A percentile compares a stretch with the other conserved stretches of the same genome.
Conservation (phyloP, 2,329 filamentous ascomycete species). For the Fusarium ambrosium region DNA sequence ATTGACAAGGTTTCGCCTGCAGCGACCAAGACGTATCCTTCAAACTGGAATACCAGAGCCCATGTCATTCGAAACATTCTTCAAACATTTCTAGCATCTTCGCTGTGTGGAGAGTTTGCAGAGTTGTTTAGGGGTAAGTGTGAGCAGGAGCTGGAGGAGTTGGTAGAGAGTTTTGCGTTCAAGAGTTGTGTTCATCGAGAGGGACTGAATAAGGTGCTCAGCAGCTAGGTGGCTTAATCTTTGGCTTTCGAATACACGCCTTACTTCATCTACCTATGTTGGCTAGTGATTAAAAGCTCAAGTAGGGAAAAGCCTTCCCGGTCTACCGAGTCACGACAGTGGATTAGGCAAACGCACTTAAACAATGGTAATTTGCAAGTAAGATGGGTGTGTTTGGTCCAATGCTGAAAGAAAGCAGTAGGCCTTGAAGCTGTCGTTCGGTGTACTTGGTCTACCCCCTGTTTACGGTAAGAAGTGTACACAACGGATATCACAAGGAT, state of each 20-base stretch:
- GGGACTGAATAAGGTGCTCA: background rate
- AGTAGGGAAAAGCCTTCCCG: background rate
- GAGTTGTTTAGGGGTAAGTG: background rate
- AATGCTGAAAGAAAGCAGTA: too few species aligned
- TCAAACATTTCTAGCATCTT: background rate
- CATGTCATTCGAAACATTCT: background rate
- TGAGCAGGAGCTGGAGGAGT: background rate
- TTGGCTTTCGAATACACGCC: background rate
- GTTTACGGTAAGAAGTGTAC: too few species aligned
- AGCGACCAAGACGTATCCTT: background rate
- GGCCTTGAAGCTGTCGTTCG: too few species aligned
- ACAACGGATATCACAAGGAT: too few species aligned
- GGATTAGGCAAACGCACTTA: too few species aligned
- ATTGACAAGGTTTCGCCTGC: background rate
- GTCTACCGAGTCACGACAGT: background rate
- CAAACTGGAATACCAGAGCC: background rate
- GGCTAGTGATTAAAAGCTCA: background rate
- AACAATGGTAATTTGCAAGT: too few species aligned
- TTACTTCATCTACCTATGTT: background rate
- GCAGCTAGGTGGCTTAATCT: background rate
- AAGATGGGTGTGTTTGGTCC: too few species aligned
- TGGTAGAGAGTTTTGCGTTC: background rate
- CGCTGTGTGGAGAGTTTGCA: background rate
- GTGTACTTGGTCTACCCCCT: too few species aligned
- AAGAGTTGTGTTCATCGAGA: background rate